Conservation (phyloP, 352 stramenopile genomes). For the Plasmopara viticola region DNA sequence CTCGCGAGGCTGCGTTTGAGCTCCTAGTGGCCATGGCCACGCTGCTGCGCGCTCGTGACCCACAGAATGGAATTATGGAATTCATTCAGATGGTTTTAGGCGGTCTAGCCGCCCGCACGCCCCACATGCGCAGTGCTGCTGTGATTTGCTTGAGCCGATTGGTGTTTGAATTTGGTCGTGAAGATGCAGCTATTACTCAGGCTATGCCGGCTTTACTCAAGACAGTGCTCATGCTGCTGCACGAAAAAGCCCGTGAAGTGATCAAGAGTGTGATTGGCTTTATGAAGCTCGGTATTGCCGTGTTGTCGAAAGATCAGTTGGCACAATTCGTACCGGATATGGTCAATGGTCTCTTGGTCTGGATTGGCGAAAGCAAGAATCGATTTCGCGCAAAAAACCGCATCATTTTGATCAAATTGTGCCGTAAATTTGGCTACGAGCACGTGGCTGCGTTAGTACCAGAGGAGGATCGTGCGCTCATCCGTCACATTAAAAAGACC, state of each 20-base stretch:
- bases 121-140: conserved; percentile 94
- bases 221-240: conserved; percentile 89
- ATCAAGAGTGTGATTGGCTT: conserved; percentile 96
- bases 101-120: conserved; percentile 87
- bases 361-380: conserved; percentile 92
- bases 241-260: conserved; percentile 93
- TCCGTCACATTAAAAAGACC: conserved; percentile 95
- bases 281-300: conserved; percentile 92
- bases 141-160: conserved; percentile 92
- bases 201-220: conserved; percentile 87
- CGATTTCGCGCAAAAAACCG: conserved; percentile 93
- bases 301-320: conserved; percentile 85
- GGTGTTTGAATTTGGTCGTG: conserved; percentile 91
- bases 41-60: conserved; percentile 57
- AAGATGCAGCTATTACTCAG: conserved; percentile 50
- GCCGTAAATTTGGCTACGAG: conserved; percentile 91
- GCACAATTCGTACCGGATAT: conserved; percentile 88
- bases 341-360: conserved; percentile 89
- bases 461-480: conserved; percentile 84
- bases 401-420: conserved; percentile 95
- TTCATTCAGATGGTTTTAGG: conserved; percentile 92
- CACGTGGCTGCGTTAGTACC: conserved; percentile 86
- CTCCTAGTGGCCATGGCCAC: conserved; percentile 80
- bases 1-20: conserved; percentile 82
- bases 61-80: conserved; percentile 70